These are phyloP conservation scores for Graphilbum ipis-grandicollis DNA, from an alignment of 2,329 filamentous ascomycete genomes.

Conservation along the genomic window DNA sequence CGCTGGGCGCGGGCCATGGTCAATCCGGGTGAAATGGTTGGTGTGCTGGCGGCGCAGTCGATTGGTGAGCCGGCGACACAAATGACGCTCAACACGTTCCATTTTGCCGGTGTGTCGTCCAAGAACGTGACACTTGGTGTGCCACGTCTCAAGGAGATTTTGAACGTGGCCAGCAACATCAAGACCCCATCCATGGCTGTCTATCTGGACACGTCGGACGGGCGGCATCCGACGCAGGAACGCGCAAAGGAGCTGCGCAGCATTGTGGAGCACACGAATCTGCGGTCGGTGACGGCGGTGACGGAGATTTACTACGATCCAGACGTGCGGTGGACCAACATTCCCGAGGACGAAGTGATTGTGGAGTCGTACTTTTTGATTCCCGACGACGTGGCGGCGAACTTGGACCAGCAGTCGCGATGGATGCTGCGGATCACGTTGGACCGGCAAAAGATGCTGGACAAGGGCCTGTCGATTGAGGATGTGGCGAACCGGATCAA, in stretches of 20 bases:
- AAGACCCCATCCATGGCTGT: constrained; percentile 97
- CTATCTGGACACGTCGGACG: constrained; percentile 50
- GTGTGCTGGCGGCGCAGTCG: constrained; percentile 90
- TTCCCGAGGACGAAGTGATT: constrained; percentile 79
- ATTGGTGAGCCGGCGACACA: constrained; percentile 98
- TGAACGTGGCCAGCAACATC: constrained; percentile 94
- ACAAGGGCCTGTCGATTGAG: constrained; percentile 81
- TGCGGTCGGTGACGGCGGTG: constrained; percentile 76
- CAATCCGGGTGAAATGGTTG: constrained; percentile 94
- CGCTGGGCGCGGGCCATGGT: constrained; percentile 76
- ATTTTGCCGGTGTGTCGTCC: constrained; percentile 98
- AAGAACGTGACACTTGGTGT: constrained; percentile 99
- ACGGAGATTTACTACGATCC: constrained; percentile 98
- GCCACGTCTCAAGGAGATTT: constrained; percentile 96
- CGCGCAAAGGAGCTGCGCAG: constrained; percentile 74
- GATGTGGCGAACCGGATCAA: constrained; percentile 85
- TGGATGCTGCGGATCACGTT: constrained; percentile 91
- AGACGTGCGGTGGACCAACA: constrained; percentile 68
- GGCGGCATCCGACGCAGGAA: constrained; percentile 42
- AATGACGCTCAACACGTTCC: constrained; percentile 99
- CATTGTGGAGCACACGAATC: constrained; percentile 81
- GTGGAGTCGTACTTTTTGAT: constrained; percentile 95
- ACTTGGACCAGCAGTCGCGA: constrained; percentile 62
- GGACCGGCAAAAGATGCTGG: constrained; percentile 83
- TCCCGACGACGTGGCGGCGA: constrained; percentile 53